phyloP scores from a whole-genome alignment of 2,329 filamentous ascomycete species.

The Gliomastix tumulicola region DNA sequence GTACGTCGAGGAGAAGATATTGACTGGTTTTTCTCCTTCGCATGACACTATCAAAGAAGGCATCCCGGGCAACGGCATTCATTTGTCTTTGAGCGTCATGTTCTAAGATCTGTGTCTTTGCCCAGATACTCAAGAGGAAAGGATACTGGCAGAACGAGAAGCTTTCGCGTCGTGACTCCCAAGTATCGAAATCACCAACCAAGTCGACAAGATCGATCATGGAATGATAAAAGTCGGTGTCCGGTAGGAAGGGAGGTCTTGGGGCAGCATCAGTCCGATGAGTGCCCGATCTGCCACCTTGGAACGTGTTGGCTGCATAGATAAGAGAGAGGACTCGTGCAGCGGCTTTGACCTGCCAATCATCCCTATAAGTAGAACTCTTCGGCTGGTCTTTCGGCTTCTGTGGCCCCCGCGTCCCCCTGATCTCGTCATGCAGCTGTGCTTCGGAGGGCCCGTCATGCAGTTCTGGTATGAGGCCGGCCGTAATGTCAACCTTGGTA shows the following conservation, averaged over 20 bases:
- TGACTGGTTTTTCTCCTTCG: slow-evolving; percentile 67
- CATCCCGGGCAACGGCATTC: slow-evolving; percentile 80
- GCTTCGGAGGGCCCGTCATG: slow-evolving; percentile 59
- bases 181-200: slow-evolving; percentile 77
- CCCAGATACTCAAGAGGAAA: slow-evolving; percentile 84
- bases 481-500: slow-evolving; percentile 54
- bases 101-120: slow-evolving; percentile 86
- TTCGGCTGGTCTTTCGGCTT: slow-evolving; percentile 48
- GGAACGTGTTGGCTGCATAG: slow-evolving; percentile 70
- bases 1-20: slow-evolving; percentile 69
- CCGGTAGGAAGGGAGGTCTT: slow-evolving; percentile 70
- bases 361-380: slow-evolving; percentile 62
- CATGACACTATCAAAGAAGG: slow-evolving; percentile 86
- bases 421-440: slow-evolving; percentile 72
- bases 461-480: slow-evolving; percentile 67
- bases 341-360: slow-evolving; percentile 84
- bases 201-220: slow-evolving; percentile 82
- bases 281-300: slow-evolving; percentile 3
- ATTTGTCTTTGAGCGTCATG: slow-evolving; percentile 85
- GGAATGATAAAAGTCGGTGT: slow-evolving; percentile 82
- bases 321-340: slow-evolving; percentile 74
- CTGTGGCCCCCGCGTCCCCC: no score
- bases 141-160: slow-evolving; percentile 92
- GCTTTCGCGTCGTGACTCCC: slow-evolving; percentile 67
- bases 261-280: no score